These are phyloP conservation scores for Rosa persica DNA, from an alignment of 306 rosid genomes.

Conservation along the genomic window DNA sequence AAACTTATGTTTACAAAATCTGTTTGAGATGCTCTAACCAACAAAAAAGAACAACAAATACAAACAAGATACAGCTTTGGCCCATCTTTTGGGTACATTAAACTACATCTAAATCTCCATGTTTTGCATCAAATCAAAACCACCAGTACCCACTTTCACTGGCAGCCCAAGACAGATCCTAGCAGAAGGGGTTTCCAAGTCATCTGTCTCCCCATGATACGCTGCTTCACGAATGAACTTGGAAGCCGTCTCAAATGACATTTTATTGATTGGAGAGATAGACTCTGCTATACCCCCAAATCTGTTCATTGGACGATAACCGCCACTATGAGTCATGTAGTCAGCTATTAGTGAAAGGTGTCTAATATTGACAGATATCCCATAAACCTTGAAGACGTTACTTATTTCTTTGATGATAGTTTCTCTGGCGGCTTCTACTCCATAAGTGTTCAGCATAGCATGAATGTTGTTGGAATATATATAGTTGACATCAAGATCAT, in stretches of 20 bases:
- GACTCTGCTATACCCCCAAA: conserved; percentile 63
- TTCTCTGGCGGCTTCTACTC: conserved; percentile 92
- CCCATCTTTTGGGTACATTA: background rate
- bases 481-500: conserved; percentile 61
- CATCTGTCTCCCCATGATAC: conserved; percentile 62
- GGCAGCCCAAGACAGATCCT: conserved; percentile 93
- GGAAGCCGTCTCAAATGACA: conserved; percentile 80
- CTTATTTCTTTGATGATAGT: conserved; percentile 77
- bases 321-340: conserved; percentile 73
- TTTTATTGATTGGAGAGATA: conserved; percentile 70
- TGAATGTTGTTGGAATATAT: conserved; percentile 70
- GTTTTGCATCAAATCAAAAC: conserved; percentile 75
- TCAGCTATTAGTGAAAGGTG: conserved; percentile 86
- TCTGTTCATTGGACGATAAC: conserved; percentile 74
- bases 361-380: conserved; percentile 76
- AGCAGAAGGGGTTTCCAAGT: conserved; percentile 85
- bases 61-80: background rate
- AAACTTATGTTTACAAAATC: no score
- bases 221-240: conserved; percentile 87
- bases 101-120: conserved; percentile 36
- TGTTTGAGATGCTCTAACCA: background rate
- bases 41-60: background rate
- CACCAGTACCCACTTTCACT: conserved; percentile 76
- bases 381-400: conserved; percentile 78
- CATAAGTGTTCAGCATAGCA: conserved; percentile 64